Percentiles rank a stretch among this genome's conserved stretches.
phyloP scores from a whole-genome alignment of 1,284 basidiomycete species.

The Papiliotrema fonsecae region DNA sequence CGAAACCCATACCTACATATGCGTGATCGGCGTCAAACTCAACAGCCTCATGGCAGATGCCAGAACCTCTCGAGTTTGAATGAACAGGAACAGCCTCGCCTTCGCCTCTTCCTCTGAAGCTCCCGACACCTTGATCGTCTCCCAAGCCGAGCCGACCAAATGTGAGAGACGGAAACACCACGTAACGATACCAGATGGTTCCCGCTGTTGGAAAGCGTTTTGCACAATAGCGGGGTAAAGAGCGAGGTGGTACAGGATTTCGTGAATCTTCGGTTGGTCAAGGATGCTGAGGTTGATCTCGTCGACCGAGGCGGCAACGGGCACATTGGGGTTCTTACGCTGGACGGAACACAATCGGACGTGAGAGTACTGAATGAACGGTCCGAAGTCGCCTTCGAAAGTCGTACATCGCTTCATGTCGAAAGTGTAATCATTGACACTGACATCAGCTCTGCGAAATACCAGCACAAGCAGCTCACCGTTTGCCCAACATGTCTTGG shows the following conservation, averaged over 20 bases:
- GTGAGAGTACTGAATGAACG: constrained; percentile 94
- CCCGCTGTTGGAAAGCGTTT: constrained; percentile 74
- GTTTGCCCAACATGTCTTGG: constrained; percentile 93
- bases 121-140: constrained; percentile 65
- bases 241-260: constrained; percentile 80
- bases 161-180: constrained; percentile 51
- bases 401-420: constrained; percentile 93
- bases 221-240: constrained; percentile 88
- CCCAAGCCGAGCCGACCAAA: constrained; percentile 47
- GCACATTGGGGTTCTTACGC: constrained; percentile 85
- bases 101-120: constrained; percentile 65
- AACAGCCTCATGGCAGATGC: constrained; percentile 80
- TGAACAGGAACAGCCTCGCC: constrained; percentile 87
- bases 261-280: constrained; percentile 69
- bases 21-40: constrained; percentile 81
- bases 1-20: constrained; percentile 62
- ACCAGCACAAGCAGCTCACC: constrained; percentile 51
- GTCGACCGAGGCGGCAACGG: constrained; percentile 60
- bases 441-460: constrained; percentile 36
- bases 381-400: constrained; percentile 93
- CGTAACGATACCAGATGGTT: constrained; percentile 79
- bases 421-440: constrained; percentile 95
- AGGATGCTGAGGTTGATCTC: constrained; percentile 69
- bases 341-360: constrained; percentile 88
- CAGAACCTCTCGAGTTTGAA: constrained; percentile 82